Conservation (phyloP, 225 moss, liverwort and hornwort species). For the Pseudisothecium myosuroides region DNA sequence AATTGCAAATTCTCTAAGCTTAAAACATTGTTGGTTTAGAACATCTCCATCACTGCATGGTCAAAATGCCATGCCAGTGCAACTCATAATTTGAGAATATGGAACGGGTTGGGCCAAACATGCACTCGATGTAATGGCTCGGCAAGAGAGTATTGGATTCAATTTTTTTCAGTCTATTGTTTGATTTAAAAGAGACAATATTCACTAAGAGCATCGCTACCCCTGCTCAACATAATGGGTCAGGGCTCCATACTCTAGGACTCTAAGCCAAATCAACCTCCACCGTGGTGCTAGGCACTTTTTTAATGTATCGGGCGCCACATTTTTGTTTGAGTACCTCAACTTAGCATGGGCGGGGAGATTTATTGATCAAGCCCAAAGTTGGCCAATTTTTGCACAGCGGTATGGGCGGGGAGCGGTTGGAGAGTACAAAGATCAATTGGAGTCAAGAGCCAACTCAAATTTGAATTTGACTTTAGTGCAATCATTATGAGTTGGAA, state of each 20-base stretch:
- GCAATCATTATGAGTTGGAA: too few relatives aligned
- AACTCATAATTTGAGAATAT: neutral
- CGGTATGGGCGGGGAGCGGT: too few relatives aligned
- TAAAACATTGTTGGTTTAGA: neutral
- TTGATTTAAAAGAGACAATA: neutral
- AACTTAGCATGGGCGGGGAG: too few relatives aligned
- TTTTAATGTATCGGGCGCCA: rapidly evolving
- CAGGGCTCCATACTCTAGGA: too few relatives aligned
- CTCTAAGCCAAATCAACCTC: too few relatives aligned
- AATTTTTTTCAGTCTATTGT: rapidly evolving
- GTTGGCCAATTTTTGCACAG: too few relatives aligned
- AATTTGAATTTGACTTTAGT: too few relatives aligned
- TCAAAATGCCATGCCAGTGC: neutral
- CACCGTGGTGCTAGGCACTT: rapidly evolving
- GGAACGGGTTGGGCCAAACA: rapidly evolving
- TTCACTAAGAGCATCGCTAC: neutral
- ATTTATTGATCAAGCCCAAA: too few relatives aligned
- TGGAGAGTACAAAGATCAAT: too few relatives aligned
- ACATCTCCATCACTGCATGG: rapidly evolving
- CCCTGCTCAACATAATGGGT: rapidly evolving
- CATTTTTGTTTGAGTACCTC: too few relatives aligned
- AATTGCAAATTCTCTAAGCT: too few relatives aligned
- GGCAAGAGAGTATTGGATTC: neutral
- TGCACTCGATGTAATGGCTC: rapidly evolving
- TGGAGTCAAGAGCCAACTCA: too few relatives aligned